Percentiles rank a stretch among this genome's conserved stretches.
These are phyloP conservation scores for Pythium dissotocum DNA, from an alignment of 352 stramenopile species.

Conservation along the genomic window DNA sequence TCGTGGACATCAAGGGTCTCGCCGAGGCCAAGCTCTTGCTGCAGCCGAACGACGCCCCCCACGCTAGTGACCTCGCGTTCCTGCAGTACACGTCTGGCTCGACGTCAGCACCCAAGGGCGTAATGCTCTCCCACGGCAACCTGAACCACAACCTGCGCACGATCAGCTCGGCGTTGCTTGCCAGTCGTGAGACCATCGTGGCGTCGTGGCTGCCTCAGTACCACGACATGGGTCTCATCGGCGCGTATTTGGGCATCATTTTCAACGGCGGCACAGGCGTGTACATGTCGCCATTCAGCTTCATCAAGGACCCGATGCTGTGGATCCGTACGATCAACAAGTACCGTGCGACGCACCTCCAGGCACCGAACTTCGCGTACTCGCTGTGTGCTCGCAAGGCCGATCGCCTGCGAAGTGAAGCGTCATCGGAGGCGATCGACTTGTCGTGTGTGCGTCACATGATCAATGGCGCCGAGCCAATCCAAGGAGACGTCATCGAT, in stretches of 20 bases:
- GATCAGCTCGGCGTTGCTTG: slow-evolving; percentile 91
- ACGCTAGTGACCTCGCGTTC: slow-evolving; percentile 89
- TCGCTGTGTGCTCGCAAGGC: slow-evolving; percentile 95
- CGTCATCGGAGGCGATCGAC: slow-evolving; percentile 56
- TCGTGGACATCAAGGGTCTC: slow-evolving; percentile 50
- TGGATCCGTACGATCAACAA: slow-evolving; percentile 94
- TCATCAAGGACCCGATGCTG: slow-evolving; percentile 95
- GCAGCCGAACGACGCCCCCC: slow-evolving; percentile 33
- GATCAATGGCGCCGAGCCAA: slow-evolving; percentile 98
- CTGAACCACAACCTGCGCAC: slow-evolving; percentile 96
- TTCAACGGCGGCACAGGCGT: slow-evolving; percentile 92
- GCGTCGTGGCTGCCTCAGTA: slow-evolving; percentile 99
- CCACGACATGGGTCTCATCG: slow-evolving; percentile 99
- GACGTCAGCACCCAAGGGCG: slow-evolving; percentile 97
- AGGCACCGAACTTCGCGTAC: slow-evolving; percentile 99
- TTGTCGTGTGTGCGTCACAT: slow-evolving; percentile 94
- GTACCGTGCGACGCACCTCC: slow-evolving; percentile 94
- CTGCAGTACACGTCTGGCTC: slow-evolving; percentile 99
- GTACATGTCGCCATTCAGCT: slow-evolving; percentile 98
- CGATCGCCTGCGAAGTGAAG: slow-evolving; percentile 38
- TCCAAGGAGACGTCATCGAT: slow-evolving; percentile 88
- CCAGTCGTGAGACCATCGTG: slow-evolving; percentile 92
- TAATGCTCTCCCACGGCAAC: slow-evolving; percentile 97
- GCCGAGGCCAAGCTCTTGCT: slow-evolving; percentile 45
- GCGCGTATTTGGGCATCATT: slow-evolving; percentile 84